These are phyloP conservation scores for Coemansia sp. DNA, from an alignment of 192 early-diverging fungal genomes.

Conservation along the genomic window DNA sequence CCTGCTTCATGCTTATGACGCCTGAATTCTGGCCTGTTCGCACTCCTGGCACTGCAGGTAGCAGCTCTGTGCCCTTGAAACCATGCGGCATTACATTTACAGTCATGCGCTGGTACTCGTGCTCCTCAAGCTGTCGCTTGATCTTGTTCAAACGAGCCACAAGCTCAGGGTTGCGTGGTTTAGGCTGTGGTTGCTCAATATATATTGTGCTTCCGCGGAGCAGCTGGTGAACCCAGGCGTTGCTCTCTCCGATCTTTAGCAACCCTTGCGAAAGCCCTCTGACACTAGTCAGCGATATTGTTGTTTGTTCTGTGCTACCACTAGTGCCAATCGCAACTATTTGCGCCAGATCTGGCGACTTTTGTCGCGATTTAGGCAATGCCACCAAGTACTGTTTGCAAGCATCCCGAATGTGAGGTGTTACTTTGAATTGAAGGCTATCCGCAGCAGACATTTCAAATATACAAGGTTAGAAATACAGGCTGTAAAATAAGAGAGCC, in stretches of 20 bases:
- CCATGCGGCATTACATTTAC: slow-evolving; percentile 4
- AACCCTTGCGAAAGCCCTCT: slow-evolving; percentile 26
- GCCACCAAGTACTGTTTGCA: slow-evolving; percentile 11
- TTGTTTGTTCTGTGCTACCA: neutral
- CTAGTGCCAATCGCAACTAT: neutral
- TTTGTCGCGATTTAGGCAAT: slow-evolving; percentile 1
- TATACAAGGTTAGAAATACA: neutral
- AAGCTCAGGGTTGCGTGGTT: slow-evolving; percentile 40
- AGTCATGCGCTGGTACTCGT: slow-evolving; percentile 44
- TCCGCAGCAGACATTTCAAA: slow-evolving; percentile 6
- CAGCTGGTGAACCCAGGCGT: slow-evolving; percentile 35
- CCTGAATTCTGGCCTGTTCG: slow-evolving; percentile 14
- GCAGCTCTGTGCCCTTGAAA: neutral
- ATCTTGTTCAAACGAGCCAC: slow-evolving; percentile 39
- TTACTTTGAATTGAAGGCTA: slow-evolving; percentile 14
- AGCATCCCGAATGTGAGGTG: slow-evolving; percentile 21
- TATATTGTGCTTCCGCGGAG: slow-evolving; percentile 36
- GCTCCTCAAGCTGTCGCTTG: slow-evolving; percentile 38
- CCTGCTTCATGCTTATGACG: slow-evolving; percentile 18
- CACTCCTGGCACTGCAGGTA: slow-evolving; percentile 45
- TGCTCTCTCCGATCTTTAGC: neutral
- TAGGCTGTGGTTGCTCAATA: slow-evolving; percentile 16
- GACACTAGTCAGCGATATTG: slow-evolving; percentile 20
- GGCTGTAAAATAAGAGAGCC: neutral
- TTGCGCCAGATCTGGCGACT: neutral